Conservation (phyloP, 306 rosid genomes). For the Cucurbita moschata region DNA sequence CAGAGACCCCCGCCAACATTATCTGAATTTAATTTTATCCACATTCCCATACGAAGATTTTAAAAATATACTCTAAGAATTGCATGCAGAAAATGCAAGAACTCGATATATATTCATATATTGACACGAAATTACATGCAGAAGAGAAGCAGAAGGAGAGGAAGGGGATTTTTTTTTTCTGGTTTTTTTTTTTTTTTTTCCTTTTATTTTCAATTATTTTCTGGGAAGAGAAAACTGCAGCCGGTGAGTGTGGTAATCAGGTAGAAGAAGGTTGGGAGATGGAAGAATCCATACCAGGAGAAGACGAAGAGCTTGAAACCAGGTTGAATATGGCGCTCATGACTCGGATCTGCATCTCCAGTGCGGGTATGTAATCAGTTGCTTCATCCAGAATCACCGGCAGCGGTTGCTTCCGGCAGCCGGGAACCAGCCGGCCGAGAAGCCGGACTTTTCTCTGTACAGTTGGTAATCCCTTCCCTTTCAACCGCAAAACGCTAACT, state of each 20-base stretch:
- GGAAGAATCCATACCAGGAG: constrained; percentile 10
- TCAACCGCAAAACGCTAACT: constrained; percentile 51
- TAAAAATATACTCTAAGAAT: neutral
- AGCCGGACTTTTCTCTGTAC: constrained; percentile 58
- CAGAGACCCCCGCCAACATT: neutral
- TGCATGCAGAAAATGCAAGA: neutral
- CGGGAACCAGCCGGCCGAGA: constrained; percentile 80
- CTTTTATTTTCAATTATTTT: too few species aligned
- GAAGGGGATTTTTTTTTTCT: neutral
- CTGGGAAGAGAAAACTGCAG: neutral
- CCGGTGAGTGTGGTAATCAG: constrained; percentile 16
- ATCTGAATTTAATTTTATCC: neutral
- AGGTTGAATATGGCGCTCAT: constrained; percentile 53
- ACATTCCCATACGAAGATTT: neutral
- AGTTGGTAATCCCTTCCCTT: constrained; percentile 55
- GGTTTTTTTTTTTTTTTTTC: neutral
- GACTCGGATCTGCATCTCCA: constrained; percentile 91
- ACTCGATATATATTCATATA: neutral
- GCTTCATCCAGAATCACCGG: constrained; percentile 85
- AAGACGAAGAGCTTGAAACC: constrained; percentile 29
- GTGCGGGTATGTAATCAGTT: constrained; percentile 68
- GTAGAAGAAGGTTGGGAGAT: constrained; percentile 25
- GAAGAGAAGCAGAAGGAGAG: neutral
- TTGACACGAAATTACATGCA: neutral
- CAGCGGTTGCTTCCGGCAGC: constrained; percentile 67